A percentile compares a stretch with the other conserved stretches of the same genome.
Conservation (phyloP, 2,329 filamentous ascomycete species). For the Ascochyta koolunga region DNA sequence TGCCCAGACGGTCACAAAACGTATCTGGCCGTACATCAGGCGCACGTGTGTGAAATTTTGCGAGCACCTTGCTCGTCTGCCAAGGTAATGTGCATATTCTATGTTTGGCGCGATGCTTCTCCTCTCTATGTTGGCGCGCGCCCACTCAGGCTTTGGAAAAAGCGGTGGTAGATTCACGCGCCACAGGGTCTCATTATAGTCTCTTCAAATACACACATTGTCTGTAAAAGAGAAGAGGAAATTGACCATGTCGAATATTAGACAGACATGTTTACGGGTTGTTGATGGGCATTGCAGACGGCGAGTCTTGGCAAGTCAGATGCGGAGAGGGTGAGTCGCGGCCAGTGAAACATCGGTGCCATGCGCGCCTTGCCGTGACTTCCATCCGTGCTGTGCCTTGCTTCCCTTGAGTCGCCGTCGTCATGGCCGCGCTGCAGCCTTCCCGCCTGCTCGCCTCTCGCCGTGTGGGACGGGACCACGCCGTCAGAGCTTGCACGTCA, state of each 20-base stretch:
- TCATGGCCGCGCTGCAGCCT: neutral
- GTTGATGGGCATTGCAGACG: neutral
- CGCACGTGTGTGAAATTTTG: neutral
- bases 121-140: slow-evolving; percentile 4
- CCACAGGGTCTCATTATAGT: neutral
- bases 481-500: neutral
- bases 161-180: neutral
- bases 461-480: neutral
- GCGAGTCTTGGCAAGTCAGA: neutral
- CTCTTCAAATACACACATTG: neutral
- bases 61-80: neutral
- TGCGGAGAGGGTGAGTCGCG: slow-evolving; percentile 11
- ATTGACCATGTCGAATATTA: slow-evolving; percentile 2
- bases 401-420: neutral
- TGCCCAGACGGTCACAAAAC: neutral
- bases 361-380: slow-evolving; percentile 5
- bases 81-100: slow-evolving; percentile 1
- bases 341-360: neutral
- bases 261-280: slow-evolving; percentile 3
- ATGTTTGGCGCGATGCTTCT: neutral
- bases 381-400: slow-evolving; percentile 4
- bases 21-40: neutral
- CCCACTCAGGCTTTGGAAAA: slow-evolving; percentile 1
- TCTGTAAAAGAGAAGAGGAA: neutral
- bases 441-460: neutral